Percentiles rank a stretch among this genome's conserved stretches.
phyloP scores from a whole-genome alignment of 495 filamentous ascomycete genomes.

The Astrothelium macrocarpum region DNA sequence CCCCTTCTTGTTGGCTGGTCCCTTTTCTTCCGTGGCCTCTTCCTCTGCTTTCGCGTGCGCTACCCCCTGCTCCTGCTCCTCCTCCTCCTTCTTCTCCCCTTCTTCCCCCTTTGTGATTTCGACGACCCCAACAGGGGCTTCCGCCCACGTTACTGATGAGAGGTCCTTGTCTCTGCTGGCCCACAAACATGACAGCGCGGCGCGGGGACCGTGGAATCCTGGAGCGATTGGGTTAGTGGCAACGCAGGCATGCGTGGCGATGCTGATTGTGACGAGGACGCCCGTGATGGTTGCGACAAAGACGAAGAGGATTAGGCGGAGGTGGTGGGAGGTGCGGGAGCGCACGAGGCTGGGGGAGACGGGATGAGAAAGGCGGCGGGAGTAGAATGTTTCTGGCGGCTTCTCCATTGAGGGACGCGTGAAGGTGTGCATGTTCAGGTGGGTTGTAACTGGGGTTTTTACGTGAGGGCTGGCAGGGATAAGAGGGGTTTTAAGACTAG shows the following conservation, averaged over 20 bases:
- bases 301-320: neutral
- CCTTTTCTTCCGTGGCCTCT: constrained; percentile 7
- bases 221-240: neutral
- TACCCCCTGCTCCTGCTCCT: constrained; percentile 26
- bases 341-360: too few species aligned
- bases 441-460: neutral
- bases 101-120: too few species aligned
- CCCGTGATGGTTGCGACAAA: neutral
- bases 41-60: too few species aligned
- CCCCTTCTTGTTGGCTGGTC: too few species aligned
- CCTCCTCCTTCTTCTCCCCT: constrained; percentile 9
- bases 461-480: neutral
- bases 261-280: neutral
- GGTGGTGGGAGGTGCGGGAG: too few species aligned
- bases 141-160: too few species aligned
- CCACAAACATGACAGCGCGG: neutral
- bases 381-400: neutral
- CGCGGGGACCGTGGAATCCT: neutral
- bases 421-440: neutral
- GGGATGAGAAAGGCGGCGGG: neutral
- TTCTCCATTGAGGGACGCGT: neutral
- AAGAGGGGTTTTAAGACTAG: neutral
- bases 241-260: neutral
- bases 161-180: too few species aligned
- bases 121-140: too few species aligned